A percentile compares a stretch with the other conserved stretches of the same genome.
These are phyloP conservation scores for Henningerozyma blattae DNA, from an alignment of 805 yeast genomes.

Conservation along the genomic window DNA sequence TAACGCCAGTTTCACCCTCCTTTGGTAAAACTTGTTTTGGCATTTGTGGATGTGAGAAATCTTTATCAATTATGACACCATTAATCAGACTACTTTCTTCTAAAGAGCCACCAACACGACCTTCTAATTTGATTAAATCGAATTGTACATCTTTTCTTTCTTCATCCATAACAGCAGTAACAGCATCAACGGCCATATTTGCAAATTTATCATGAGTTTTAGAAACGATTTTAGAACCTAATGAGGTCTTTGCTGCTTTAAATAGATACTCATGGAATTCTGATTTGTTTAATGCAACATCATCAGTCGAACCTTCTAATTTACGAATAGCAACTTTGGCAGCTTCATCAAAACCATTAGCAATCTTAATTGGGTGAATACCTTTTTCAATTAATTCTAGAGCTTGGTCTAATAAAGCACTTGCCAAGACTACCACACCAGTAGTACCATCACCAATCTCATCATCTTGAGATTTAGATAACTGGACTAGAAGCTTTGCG, in stretches of 20 bases:
- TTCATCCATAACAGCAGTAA: constrained; percentile 80
- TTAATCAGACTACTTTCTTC: constrained; percentile 74
- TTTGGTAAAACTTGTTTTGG: constrained; percentile 47
- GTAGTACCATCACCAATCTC: constrained; percentile 99
- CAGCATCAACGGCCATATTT: constrained; percentile 94
- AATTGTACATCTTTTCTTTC: constrained; percentile 93
- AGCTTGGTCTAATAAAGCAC: constrained; percentile 91
- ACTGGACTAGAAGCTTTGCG: constrained; percentile 88
- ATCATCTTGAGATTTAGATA: constrained; percentile 91
- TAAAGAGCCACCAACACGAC: constrained; percentile 89
- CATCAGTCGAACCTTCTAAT: constrained; percentile 66
- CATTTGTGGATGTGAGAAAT: constrained; percentile 98
- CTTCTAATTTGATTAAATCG: constrained; percentile 89
- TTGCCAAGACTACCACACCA: constrained; percentile 94
- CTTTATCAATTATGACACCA: constrained; percentile 93
- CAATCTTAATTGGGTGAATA: constrained; percentile 92
- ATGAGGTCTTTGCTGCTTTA: constrained; percentile 87
- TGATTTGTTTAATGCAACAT: constrained; percentile 28
- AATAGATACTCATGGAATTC: constrained; percentile 41
- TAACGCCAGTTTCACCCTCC: constrained; percentile 44
- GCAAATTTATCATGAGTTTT: constrained; percentile 92
- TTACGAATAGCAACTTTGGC: constrained; percentile 78
- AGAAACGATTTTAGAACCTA: constrained; percentile 92
- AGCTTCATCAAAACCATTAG: constrained; percentile 96
- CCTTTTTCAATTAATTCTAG: constrained; percentile 90